phyloP scores from a whole-genome alignment of 1,284 basidiomycete species.

The Irpex lacteus region DNA sequence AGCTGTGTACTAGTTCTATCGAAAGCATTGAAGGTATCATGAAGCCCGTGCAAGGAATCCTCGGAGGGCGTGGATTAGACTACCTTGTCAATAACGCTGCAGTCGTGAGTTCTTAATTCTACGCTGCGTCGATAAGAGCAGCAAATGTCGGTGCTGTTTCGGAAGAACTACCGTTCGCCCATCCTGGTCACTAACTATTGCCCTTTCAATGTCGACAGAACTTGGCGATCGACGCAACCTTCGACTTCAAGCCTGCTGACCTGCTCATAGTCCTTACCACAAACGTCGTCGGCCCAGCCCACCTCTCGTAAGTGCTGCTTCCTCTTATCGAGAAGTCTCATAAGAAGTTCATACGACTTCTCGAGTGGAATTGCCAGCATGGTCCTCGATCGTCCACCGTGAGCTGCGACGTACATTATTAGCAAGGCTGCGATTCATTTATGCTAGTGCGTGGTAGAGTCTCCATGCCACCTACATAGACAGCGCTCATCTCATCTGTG shows the following conservation, averaged over 20 bases:
- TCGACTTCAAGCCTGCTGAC: constrained; percentile 20
- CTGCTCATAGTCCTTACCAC: constrained; percentile 23
- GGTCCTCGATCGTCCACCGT: constrained; percentile 20
- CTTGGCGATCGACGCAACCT: constrained; percentile 24
- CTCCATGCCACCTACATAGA: background rate
- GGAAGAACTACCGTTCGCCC: background rate
- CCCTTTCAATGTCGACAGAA: constrained; percentile 19
- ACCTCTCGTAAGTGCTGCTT: constrained; percentile 30
- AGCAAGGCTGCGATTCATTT: constrained; percentile 29
- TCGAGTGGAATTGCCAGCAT: constrained; percentile 31
- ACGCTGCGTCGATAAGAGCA: background rate
- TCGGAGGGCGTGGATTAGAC: constrained; percentile 32
- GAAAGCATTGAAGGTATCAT: constrained; percentile 28
- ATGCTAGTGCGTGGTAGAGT: constrained; percentile 25
- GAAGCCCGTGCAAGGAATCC: constrained; percentile 21
- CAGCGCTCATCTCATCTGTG: no score
- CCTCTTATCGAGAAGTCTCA: constrained; percentile 30
- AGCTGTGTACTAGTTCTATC: constrained; percentile 32
- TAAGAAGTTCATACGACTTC: constrained; percentile 34
- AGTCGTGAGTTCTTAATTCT: constrained; percentile 24
- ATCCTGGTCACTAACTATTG: constrained; percentile 4
- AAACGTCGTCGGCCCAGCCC: constrained; percentile 34
- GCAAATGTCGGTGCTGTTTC: background rate
- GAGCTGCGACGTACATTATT: constrained; percentile 26
- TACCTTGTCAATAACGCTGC: constrained; percentile 41